Conservation (phyloP, 2,329 filamentous ascomycete species). For the Ophiostoma sp. region DNA sequence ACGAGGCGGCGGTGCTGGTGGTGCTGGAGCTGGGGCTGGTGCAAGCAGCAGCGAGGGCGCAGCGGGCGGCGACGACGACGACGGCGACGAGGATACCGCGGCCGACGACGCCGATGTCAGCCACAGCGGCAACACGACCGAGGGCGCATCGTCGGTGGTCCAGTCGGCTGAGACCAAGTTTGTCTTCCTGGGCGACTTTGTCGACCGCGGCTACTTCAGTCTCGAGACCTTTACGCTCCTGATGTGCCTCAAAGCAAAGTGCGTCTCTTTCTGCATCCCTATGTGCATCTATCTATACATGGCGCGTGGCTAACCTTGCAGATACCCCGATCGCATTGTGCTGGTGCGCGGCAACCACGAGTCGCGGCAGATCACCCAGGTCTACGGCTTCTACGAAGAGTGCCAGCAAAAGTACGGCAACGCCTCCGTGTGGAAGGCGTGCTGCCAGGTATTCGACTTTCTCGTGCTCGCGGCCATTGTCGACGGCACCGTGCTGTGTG, state of each 20-base stretch:
- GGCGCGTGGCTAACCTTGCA: slow-evolving; percentile 33
- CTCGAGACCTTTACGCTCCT: slow-evolving; percentile 96
- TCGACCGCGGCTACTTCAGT: slow-evolving; percentile 95
- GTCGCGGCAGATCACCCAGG: slow-evolving; percentile 94
- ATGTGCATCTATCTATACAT: too few relatives aligned
- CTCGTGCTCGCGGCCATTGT: slow-evolving; percentile 94
- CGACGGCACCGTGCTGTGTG: slow-evolving; percentile 96
- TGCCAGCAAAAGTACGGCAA: slow-evolving; percentile 98
- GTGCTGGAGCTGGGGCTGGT: slow-evolving; percentile 33
- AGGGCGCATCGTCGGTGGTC: slow-evolving; percentile 32
- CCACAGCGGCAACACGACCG: slow-evolving; percentile 35
- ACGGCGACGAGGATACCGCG: neutral
- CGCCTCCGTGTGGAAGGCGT: slow-evolving; percentile 99
- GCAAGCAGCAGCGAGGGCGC: slow-evolving; percentile 23
- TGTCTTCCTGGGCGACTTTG: slow-evolving; percentile 76
- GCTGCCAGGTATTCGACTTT: slow-evolving; percentile 99
- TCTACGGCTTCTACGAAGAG: slow-evolving; percentile 98
- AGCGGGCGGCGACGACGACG: slow-evolving; percentile 36
- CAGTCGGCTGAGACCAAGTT: slow-evolving; percentile 53
- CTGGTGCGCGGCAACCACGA: slow-evolving; percentile 98
- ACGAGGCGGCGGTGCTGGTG: slow-evolving; percentile 50
- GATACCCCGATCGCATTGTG: slow-evolving; percentile 92
- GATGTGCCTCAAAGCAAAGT: slow-evolving; percentile 82
- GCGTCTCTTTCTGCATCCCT: too few relatives aligned
- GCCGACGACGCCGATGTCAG: slow-evolving; percentile 25